A percentile compares a stretch with the other conserved stretches of the same genome.
phyloP scores from a whole-genome alignment of 2,329 filamentous ascomycete genomes.

The Alternaria alternata region DNA sequence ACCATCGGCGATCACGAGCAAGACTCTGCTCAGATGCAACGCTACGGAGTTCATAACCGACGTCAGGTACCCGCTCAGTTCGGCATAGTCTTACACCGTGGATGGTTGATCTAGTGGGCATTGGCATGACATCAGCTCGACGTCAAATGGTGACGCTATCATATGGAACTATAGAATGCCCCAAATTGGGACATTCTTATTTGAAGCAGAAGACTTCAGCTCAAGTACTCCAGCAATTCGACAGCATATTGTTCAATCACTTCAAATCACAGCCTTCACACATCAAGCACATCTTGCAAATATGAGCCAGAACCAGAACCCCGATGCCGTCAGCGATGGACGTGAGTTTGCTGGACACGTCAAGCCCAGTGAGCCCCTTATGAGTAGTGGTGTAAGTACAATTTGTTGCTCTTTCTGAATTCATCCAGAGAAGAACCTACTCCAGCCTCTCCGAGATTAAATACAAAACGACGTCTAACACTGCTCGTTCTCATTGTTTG shows the following conservation, averaged over 20 bases:
- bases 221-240: not conserved
- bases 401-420: not conserved
- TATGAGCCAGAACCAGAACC: conserved; percentile 59
- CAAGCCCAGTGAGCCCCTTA: conserved; percentile 61
- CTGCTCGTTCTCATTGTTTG: not conserved
- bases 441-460: not conserved
- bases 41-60: not conserved
- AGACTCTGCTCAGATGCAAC: not conserved
- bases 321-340: conserved; percentile 61
- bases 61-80: conserved; percentile 9
- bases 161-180: conserved; percentile 4
- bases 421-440: not conserved
- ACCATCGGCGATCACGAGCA: conserved; percentile 7
- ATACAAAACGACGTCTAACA: no score
- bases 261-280: not conserved
- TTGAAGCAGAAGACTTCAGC: not conserved
- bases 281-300: conserved; percentile 50
- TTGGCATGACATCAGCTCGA: conserved; percentile 23
- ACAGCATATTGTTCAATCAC: not conserved
- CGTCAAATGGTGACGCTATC: conserved; percentile 25
- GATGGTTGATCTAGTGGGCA: not conserved
- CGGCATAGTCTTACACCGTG: not conserved
- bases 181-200: not conserved
- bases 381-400: conserved; percentile 62
- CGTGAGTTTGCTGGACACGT: conserved; percentile 65